These are phyloP conservation scores for Claviceps capensis DNA, from an alignment of 2,329 filamentous ascomycete species.

Conservation along the genomic window DNA sequence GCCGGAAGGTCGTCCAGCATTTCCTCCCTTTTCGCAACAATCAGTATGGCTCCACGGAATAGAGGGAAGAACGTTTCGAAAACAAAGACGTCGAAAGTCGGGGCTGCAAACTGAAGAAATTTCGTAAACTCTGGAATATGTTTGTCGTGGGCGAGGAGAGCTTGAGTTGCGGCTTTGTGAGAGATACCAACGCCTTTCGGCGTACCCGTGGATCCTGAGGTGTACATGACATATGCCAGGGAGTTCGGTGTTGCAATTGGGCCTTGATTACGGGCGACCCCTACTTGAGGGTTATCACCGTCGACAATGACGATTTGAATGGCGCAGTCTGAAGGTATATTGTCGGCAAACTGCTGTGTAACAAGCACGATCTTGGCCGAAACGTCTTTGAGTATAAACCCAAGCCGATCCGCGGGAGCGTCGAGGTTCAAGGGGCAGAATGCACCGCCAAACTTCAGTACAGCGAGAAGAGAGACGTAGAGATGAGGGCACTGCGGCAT, in stretches of 20 bases:
- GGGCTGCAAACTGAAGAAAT: conserved; percentile 84
- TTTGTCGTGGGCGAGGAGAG: conserved; percentile 64
- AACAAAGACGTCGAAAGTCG: conserved; percentile 87
- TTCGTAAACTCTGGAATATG: conserved; percentile 64
- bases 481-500: conserved; percentile 64
- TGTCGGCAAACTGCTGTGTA: conserved; percentile 31
- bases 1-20: conserved; percentile 65
- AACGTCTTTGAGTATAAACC: conserved; percentile 71
- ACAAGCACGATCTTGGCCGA: conserved; percentile 56
- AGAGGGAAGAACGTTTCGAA: conserved; percentile 92
- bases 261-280: conserved; percentile 1
- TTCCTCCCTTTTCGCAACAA: conserved; percentile 52
- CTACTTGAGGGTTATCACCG: neutral
- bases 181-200: conserved; percentile 81
- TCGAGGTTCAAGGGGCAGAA: conserved; percentile 79
- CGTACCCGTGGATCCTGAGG: conserved; percentile 75
- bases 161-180: conserved; percentile 68
- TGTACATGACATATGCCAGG: conserved; percentile 86
- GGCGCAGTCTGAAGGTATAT: conserved; percentile 20
- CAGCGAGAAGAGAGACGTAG: conserved; percentile 64
- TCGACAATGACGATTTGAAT: conserved; percentile 24
- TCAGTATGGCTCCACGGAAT: conserved; percentile 57
- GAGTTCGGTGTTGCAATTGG: conserved; percentile 20
- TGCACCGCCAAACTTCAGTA: conserved; percentile 68
- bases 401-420: conserved; percentile 60